Evolutionary conservation across 768 basidiomycete species (phyloP).

Genomic region (Phlebiopsis flavidoalba): DNA sequence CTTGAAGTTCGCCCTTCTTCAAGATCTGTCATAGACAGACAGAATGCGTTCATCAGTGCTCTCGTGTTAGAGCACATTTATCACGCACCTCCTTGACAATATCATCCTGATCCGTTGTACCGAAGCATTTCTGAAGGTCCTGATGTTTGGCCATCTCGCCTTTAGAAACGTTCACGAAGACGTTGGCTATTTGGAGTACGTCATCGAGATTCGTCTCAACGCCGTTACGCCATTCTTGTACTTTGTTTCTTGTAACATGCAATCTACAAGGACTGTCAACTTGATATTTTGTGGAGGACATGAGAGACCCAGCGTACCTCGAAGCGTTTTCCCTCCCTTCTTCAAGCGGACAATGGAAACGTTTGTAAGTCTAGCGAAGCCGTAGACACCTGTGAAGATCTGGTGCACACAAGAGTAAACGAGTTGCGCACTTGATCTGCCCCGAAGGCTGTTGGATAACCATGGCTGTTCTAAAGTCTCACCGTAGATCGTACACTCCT

Average conservation of each 20-base stretch:
- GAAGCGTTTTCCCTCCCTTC: slow-evolving; percentile 96
- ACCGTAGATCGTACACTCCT: neutral
- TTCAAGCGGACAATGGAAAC: slow-evolving; percentile 94
- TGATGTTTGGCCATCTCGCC: slow-evolving; percentile 87
- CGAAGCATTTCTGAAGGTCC: slow-evolving; percentile 91
- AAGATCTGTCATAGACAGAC: slow-evolving; percentile 55
- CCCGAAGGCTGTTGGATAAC: slow-evolving; percentile 81
- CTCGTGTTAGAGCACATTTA: neutral
- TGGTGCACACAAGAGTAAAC: neutral
- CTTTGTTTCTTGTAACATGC: slow-evolving; percentile 99
- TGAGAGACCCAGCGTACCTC: slow-evolving; percentile 54
- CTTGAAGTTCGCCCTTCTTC: slow-evolving; percentile 94
- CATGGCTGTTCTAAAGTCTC: slow-evolving; percentile 23
- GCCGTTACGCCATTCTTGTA: slow-evolving; percentile 92
- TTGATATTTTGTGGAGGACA: neutral
- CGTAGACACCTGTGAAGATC: slow-evolving; percentile 10
- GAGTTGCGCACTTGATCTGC: slow-evolving; percentile 70
- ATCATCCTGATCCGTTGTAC: slow-evolving; percentile 62
- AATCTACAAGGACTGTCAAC: slow-evolving; percentile 44
- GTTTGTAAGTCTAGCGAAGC: slow-evolving; percentile 75
- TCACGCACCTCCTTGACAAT: slow-evolving; percentile 72
- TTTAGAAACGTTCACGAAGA: slow-evolving; percentile 95
- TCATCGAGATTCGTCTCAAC: slow-evolving; percentile 94
- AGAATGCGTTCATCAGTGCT: neutral
- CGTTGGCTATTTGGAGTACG: slow-evolving; percentile 92